Evolutionary conservation across 2,329 filamentous ascomycete species (phyloP).

Genomic region (Pseudogymnoascus sp.): DNA sequence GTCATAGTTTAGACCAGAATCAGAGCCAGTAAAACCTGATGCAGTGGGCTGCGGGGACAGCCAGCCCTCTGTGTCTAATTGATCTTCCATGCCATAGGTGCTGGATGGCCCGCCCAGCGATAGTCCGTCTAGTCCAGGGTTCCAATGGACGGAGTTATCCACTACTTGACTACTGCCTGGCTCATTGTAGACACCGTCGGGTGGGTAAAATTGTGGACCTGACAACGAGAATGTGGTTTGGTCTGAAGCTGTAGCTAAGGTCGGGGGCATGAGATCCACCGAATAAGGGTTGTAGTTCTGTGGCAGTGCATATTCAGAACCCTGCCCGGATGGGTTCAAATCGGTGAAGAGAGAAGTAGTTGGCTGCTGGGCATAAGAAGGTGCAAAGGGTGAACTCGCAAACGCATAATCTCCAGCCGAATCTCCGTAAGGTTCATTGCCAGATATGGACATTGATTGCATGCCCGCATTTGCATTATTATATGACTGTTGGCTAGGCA

Average conservation of each 20-base stretch:
- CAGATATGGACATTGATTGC: constrained; percentile 5
- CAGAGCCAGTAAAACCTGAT: neutral
- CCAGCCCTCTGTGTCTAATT: neutral
- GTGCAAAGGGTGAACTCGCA: neutral
- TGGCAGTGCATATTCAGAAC: neutral
- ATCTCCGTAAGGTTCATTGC: neutral
- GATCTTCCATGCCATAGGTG: neutral
- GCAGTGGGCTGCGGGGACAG: neutral
- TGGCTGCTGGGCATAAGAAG: neutral
- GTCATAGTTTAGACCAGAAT: neutral
- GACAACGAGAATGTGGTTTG: neutral
- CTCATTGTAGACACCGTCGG: neutral
- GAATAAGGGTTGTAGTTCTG: neutral
- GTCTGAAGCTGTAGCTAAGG: neutral
- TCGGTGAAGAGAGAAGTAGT: neutral
- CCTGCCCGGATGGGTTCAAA: neutral
- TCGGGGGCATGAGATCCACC: neutral
- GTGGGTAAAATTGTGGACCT: neutral
- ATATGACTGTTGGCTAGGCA: constrained; percentile 1
- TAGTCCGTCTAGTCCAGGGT: neutral
- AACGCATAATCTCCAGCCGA: neutral
- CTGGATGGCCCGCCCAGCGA: neutral
- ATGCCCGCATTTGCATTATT: neutral
- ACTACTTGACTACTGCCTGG: neutral
- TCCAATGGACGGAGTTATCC: neutral